Evolutionary conservation across 2,329 filamentous ascomycete genomes (phyloP), one percentile per base, ranked within the genome.

Genomic region (Cladosporium halotolerans): DNA sequence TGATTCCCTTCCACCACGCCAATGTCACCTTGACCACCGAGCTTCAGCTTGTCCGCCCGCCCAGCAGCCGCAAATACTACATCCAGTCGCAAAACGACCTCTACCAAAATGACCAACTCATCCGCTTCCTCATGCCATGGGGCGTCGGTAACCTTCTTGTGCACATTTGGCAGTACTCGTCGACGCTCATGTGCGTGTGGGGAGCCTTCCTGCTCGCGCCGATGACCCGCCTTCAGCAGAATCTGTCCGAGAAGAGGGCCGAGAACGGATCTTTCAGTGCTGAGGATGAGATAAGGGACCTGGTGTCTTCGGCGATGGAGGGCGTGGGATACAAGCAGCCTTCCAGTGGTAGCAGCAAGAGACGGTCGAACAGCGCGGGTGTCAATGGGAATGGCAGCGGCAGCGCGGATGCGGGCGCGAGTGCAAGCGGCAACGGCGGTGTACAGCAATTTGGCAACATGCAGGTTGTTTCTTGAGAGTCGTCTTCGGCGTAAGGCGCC

Each of bases 61-160:
- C 70, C 33, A 50, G 31, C 41, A 49, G 52, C 10, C 40, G 63
- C 18, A 78, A 77, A 54, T 93, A 90, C 72, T 87, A 84, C 66
- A 91, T 95, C 58, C 69, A 76, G 6, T 79, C 76, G 14, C 90
- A 96, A 66, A 84, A 95, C 59, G 89, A 96, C 65, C 72, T 91
- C 7, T 95, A 95, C 64, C 88, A 92, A 63, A 76, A 82, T 1
- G 84, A 83, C 45, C 85, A 95, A 60, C 85, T 84, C 57, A 73
- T 92, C 56, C 84, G 85, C 61, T 93, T 95, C 64, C 61, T 91
- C 14, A 63, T 79, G 13, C 82, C 85, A 9, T 79, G 75, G 9
- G 77, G 80, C 0, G 63, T 79, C 19, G 67, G 62, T 10, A 55
- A 57, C 14, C 45, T 54, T 0, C 32, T 85, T 1, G 68, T 89